Percentiles rank a stretch among this genome's conserved stretches.
Evolutionary conservation across 352 stramenopile genomes (phyloP).

Genomic region (Halophytophthora batemanensis): DNA sequence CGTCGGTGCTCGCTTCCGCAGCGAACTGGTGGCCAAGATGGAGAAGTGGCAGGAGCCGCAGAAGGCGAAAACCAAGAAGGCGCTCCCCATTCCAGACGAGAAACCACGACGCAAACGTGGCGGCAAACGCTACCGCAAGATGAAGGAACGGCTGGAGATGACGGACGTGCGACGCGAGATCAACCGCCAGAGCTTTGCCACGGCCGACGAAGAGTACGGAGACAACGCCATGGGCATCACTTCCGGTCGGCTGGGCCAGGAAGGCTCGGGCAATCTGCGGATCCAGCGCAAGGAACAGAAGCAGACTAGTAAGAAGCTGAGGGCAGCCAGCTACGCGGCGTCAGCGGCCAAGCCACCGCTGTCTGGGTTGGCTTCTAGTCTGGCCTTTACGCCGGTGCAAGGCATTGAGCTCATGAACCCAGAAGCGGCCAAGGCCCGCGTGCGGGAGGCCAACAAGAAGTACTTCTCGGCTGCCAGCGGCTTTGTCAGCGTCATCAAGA

Average conservation of each 20-base stretch:
- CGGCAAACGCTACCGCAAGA: conserved; percentile 92
- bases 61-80: conserved; percentile 96
- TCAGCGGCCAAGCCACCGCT: conserved; percentile 45
- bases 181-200: conserved; percentile 95
- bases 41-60: conserved; percentile 97
- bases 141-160: conserved; percentile 97
- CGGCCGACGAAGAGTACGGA: conserved; percentile 94
- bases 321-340: conserved; percentile 82
- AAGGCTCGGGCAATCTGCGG: conserved; percentile 87
- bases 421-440: conserved; percentile 89
- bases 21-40: conserved; percentile 94
- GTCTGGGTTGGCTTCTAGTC: conserved; percentile 91
- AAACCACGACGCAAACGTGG: conserved; percentile 94
- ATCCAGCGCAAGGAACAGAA: conserved; percentile 89
- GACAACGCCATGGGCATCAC: conserved; percentile 98
- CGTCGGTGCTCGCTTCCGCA: conserved; percentile 83
- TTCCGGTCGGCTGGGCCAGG: conserved; percentile 87
- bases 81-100: conserved; percentile 94
- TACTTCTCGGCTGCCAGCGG: conserved; percentile 95
- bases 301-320: conserved; percentile 91
- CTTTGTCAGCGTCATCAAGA: conserved; percentile 94
- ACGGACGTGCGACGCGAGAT: conserved; percentile 97
- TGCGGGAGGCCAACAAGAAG: conserved; percentile 95
- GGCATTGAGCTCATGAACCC: conserved; percentile 98
- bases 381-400: conserved; percentile 97